phyloP scores from a whole-genome alignment of 2,329 filamentous ascomycete species.

The Thermoascus crustaceus region DNA sequence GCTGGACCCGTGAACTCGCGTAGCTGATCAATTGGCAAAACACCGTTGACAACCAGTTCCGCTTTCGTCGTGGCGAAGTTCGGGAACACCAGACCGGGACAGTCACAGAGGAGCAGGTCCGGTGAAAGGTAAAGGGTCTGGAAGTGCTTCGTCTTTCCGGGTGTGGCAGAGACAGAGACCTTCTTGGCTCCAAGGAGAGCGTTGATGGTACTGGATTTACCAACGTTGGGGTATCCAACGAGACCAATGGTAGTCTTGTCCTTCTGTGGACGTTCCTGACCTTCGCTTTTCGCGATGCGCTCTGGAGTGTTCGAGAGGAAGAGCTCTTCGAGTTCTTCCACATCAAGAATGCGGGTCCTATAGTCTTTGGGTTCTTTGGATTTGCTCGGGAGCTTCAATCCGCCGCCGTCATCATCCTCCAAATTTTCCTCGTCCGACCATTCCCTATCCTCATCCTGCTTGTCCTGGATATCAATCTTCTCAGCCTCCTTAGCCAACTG shows the following conservation, averaged over 20 bases:
- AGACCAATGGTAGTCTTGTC: slow-evolving; percentile 81
- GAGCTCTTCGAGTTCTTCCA: slow-evolving; percentile 83
- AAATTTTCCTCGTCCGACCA: slow-evolving; percentile 20
- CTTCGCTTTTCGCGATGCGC: slow-evolving; percentile 35
- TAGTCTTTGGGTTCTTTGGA: slow-evolving; percentile 32
- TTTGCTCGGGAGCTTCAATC: slow-evolving; percentile 18
- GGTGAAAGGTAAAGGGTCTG: slow-evolving; percentile 94
- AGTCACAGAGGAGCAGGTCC: slow-evolving; percentile 88
- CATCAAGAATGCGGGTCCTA: slow-evolving; percentile 71
- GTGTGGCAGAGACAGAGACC: slow-evolving; percentile 93
- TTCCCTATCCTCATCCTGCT: slow-evolving; percentile 25
- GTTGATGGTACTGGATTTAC: slow-evolving; percentile 99
- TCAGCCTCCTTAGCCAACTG: slow-evolving; percentile 35
- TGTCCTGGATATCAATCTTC: slow-evolving; percentile 40
- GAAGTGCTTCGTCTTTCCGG: slow-evolving; percentile 98
- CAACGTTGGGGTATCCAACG: slow-evolving; percentile 96
- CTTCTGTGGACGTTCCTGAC: slow-evolving; percentile 37
- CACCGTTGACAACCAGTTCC: slow-evolving; percentile 88
- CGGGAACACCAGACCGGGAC: slow-evolving; percentile 94
- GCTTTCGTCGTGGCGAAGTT: slow-evolving; percentile 97
- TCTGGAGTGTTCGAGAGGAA: slow-evolving; percentile 69
- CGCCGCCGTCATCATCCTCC: slow-evolving; percentile 27
- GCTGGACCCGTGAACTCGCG: slow-evolving; percentile 86
- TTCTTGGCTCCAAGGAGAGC: slow-evolving; percentile 97
- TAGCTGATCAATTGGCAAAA: slow-evolving; percentile 92